Base-by-base conservation (phyloP, 768 basidiomycete genomes). In the Sporobolomyces roseus region DNA sequence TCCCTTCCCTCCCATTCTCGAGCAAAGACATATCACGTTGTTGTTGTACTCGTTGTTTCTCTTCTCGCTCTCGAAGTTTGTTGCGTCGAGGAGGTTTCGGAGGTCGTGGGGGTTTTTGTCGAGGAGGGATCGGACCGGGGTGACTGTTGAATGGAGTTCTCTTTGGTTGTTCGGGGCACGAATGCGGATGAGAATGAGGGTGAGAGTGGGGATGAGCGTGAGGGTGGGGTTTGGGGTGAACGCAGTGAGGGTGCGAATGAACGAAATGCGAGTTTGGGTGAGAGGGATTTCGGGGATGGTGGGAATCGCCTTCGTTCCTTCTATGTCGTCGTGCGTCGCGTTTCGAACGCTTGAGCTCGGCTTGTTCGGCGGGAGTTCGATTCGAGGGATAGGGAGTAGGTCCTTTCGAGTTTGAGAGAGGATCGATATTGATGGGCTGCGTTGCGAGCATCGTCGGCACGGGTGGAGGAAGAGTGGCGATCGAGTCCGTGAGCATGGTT, bases 341-440 rank as follows among this genome's bases (percentile, higher is more conserved):
- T 65, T 73, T 73, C n/a, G 41, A 21, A 13, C 71, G 67, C 9
- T 68, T 68, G 16, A 63, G 52, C 17, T n/a, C 23, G n/a, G 67
- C 55, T 19, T 62, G 61, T 19, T 73, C 67, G 19, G 52, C 45
- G 0, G 51, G 29, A 7, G 71, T 60, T 13, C 71, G 71, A 29
- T 58, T 59, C 27, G 30, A 32, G 6, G 70, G 65, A 36, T 25
- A 50, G 1, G 71, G 66, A 1, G 52, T 60, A 1, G 64, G 61
- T 1, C 59, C 66, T 55, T 61, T 58, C 27, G 38, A 10, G 61
- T 35, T 38, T 8, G 38, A 41, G 38, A n/a, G 38, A 41, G 38
- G 38, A 41, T 9, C 38, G 17, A 17, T 9, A 41, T 41, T 9
- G 10, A 41, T 41, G 10, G 9, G 10, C 38, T n/a, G n/a, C n/a